Evolutionary conservation across 257 asterid species (phyloP), one percentile per base, ranked within the genome.

Genomic region (Henckelia pumila): DNA sequence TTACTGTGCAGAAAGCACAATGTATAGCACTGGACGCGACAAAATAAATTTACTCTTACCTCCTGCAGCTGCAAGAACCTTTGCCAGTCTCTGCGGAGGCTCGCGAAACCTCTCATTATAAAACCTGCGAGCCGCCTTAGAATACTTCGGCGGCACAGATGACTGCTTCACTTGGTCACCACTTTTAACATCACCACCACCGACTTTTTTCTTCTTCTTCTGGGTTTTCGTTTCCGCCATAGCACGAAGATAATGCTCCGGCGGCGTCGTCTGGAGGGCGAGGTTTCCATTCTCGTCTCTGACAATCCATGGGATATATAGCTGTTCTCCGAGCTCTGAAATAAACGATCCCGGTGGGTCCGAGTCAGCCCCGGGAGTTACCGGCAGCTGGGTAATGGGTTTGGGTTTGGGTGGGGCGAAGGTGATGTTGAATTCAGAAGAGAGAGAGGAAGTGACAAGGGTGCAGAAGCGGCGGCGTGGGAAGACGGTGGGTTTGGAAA

Each of bases 71-170:
- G 99, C 97, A 61, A 94, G 82, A 47, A 94, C 89, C 83, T 94
- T 91, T 5, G 89, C 85, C 16, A 94, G 86, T 30, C 99, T 87
- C 79, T 91, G 97, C 7, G 95, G 95, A 26, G 89, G 89, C 59
- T 88, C 92, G 53, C 93, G 78, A 76, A 91, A 87, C 20, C 87
- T 88, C 79, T 94, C 96, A 65, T 94, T 94, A 59, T 91, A 94
- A 64, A 82, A 94, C 73, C 99, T 86, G 73, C 99, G 88, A 47
- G 99, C 97, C 19, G 97, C 99, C 73, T 94, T 94, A 58, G 99
- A 94, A 72, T 81, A 84, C 77, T 83, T 91, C 13, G 96, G 97
- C 6, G 84, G 26, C 8, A 76, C 5, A 66, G 71, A 56, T 32
- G 23, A 69, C 40, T 77, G 70, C 64, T 72, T 80, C 16, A 67